A percentile compares a stretch with the other conserved stretches of the same genome.
These are phyloP conservation scores for Alternaria sp. DNA, from an alignment of 2,329 filamentous ascomycete genomes.

Conservation along the genomic window DNA sequence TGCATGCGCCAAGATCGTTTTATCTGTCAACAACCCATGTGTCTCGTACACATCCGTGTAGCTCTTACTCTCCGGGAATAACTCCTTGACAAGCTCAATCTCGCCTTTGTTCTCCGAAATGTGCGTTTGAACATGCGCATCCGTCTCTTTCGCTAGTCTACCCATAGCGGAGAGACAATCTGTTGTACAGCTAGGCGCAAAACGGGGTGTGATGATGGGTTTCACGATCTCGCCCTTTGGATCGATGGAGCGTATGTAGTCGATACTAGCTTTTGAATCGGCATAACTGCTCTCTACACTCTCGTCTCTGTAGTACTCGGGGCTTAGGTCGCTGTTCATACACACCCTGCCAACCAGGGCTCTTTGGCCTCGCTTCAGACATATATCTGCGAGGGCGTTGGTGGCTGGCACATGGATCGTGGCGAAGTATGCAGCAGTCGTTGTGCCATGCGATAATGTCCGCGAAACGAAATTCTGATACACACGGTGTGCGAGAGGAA, in stretches of 20 bases:
- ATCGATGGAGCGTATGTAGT: constrained; percentile 73
- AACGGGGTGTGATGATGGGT: constrained; percentile 80
- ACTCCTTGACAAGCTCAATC: constrained; percentile 73
- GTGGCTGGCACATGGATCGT: constrained; percentile 87
- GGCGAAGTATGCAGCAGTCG: constrained; percentile 93
- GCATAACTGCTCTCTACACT: constrained; percentile 69
- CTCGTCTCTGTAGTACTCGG: constrained; percentile 81
- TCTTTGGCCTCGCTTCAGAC: constrained; percentile 80
- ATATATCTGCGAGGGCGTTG: constrained; percentile 89
- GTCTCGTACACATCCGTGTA: constrained; percentile 86
- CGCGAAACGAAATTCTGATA: constrained; percentile 82
- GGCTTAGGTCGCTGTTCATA: constrained; percentile 80
- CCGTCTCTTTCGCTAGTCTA: constrained; percentile 67
- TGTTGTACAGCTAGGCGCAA: constrained; percentile 65
- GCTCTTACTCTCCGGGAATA: constrained; percentile 68
- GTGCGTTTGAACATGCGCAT: constrained; percentile 84
- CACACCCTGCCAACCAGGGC: constrained; percentile 94
- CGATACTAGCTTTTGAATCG: constrained; percentile 53
- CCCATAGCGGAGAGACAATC: constrained; percentile 71
- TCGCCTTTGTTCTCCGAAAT: constrained; percentile 84
- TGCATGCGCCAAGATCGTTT: constrained; percentile 86
- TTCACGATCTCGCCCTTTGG: constrained; percentile 70
- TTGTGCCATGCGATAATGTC: constrained; percentile 90
- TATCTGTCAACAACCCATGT: constrained; percentile 71
- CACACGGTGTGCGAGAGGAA: constrained; percentile 70